A percentile compares a stretch with the other conserved stretches of the same genome.
phyloP scores from a whole-genome alignment of 2,329 filamentous ascomycete species.

The Pestalotiopsis sp. region DNA sequence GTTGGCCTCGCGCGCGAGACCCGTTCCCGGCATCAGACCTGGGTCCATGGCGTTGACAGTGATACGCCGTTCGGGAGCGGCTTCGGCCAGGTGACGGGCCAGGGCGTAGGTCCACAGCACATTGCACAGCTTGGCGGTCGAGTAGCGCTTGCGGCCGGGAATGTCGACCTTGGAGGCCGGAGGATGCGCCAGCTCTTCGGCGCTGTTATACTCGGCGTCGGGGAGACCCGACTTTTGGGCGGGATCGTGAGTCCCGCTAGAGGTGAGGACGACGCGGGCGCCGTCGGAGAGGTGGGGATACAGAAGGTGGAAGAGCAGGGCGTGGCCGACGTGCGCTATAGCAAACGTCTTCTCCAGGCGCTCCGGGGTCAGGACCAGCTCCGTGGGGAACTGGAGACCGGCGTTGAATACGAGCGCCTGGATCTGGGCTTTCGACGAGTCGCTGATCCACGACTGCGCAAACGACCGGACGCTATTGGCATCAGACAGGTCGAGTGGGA shows the following conservation, averaged over 20 bases:
- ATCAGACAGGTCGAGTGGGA: constrained; percentile 45
- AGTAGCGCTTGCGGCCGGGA: constrained; percentile 41
- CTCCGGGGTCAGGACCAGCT: constrained; percentile 37
- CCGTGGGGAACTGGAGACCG: constrained; percentile 44
- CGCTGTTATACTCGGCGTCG: constrained; percentile 40
- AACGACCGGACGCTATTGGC: constrained; percentile 45
- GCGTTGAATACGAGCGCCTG: constrained; percentile 49
- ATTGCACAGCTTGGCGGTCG: constrained; percentile 49
- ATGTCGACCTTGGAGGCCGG: constrained; percentile 24
- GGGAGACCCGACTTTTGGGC: constrained; percentile 36
- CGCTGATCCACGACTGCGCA: constrained; percentile 34
- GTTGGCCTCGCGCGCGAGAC: constrained; percentile 37
- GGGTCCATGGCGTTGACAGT: constrained; percentile 48
- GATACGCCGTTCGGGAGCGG: constrained; percentile 24
- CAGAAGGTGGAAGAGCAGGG: constrained; percentile 51
- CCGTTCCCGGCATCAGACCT: constrained; percentile 51
- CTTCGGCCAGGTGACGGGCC: constrained; percentile 33
- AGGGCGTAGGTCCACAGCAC: constrained; percentile 52
- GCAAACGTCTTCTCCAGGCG: constrained; percentile 51
- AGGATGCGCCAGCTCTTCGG: constrained; percentile 48
- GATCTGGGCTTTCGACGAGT: constrained; percentile 40
- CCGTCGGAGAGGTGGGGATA: constrained; percentile 37
- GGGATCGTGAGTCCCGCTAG: constrained; percentile 51
- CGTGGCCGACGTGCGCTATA: constrained; percentile 52
- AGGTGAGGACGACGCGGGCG: constrained; percentile 46